Evolutionary conservation across 2,329 filamentous ascomycete genomes (phyloP), one percentile per base, ranked within the genome.

Genomic region (Penicillium sp.): DNA sequence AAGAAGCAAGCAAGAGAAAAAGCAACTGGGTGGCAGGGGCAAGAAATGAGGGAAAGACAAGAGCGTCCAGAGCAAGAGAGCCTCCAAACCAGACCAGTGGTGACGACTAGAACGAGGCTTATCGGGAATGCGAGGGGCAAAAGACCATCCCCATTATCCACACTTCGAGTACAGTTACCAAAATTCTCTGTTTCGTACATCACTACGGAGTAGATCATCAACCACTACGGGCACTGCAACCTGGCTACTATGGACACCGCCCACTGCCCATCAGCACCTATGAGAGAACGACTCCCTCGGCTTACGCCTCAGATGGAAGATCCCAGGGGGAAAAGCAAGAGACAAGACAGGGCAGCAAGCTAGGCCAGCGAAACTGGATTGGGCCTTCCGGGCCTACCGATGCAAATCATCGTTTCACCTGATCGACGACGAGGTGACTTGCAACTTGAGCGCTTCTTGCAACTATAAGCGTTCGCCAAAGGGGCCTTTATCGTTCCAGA

Each of bases 61-160:
- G 54, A 49, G 39, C 44, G 27, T n/a, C n/a, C 22, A 54, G 36
- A 37, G 50, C 39, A 43, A 18, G 50, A 59, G 40, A 41, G 43
- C 24, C 37, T 35, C 9, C 40, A 31, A 35, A 35, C 31, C 7
- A 24, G 43, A 54, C 56, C 46, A 53, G 51, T 68, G 66, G 66
- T 69, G 68, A 69, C 67, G 68, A 70, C 54, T 61, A 69, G 65
- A 66, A 54, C 36, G 67, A 69, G 69, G 69, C 71, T 73, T 70
- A 71, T 73, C 70, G 69, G 49, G 70, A 71, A 73, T 31, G 67
- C 68, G 63, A 65, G 65, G 64, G 65, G 64, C 59, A 66, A 63
- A 59, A 52, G 47, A 49, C 54, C 56, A 55, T 58, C 59, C 59
- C 59, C 55, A 56, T 37, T 37, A 50, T 31, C 14, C 13, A 22